A percentile compares a stretch with the other conserved stretches of the same genome.
These are phyloP conservation scores for Sicyos baderoa DNA, from an alignment of 306 rosid genomes.

Conservation along the genomic window DNA sequence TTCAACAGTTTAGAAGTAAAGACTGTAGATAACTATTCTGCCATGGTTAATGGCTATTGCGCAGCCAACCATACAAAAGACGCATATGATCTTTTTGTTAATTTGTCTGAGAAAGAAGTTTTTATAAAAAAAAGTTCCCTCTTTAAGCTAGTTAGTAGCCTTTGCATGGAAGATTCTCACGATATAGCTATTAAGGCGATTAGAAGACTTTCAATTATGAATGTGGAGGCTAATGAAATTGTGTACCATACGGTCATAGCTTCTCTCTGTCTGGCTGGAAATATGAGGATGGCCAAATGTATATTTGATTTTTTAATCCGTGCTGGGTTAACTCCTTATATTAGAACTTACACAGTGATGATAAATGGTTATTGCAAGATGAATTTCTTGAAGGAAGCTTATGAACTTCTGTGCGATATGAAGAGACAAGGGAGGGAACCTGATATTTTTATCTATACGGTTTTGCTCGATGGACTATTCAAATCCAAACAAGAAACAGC, in stretches of 20 bases:
- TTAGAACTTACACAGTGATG: conserved; percentile 60
- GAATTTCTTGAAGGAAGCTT: conserved; percentile 49
- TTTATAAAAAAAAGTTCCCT: conserved; percentile 29
- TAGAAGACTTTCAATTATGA: conserved; percentile 32
- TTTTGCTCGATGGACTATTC: conserved; percentile 50
- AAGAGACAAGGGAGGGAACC: conserved; percentile 55
- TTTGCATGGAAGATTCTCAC: conserved; percentile 38
- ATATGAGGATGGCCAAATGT: conserved; percentile 39
- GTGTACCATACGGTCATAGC: conserved; percentile 49
- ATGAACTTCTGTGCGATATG: conserved; percentile 59
- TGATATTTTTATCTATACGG: conserved; percentile 58
- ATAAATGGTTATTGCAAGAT: conserved; percentile 56
- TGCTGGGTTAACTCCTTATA: conserved; percentile 48
- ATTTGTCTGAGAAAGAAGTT: conserved; percentile 38
- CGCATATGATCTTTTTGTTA: conserved; percentile 43
- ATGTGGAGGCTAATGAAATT: conserved; percentile 41
- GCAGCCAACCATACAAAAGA: conserved; percentile 33
- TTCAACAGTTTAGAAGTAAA: conserved; percentile 40
- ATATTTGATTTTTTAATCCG: conserved; percentile 37
- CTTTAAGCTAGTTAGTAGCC: conserved; percentile 43
- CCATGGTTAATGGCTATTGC: conserved; percentile 67
- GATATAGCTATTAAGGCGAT: conserved; percentile 34
- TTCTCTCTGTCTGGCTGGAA: conserved; percentile 44
- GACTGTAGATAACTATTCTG: conserved; percentile 46
- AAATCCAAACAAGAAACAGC: conserved; percentile 24